Evolutionary conservation across 257 asterid species (phyloP).

Genomic region (Plantago elongata): DNA sequence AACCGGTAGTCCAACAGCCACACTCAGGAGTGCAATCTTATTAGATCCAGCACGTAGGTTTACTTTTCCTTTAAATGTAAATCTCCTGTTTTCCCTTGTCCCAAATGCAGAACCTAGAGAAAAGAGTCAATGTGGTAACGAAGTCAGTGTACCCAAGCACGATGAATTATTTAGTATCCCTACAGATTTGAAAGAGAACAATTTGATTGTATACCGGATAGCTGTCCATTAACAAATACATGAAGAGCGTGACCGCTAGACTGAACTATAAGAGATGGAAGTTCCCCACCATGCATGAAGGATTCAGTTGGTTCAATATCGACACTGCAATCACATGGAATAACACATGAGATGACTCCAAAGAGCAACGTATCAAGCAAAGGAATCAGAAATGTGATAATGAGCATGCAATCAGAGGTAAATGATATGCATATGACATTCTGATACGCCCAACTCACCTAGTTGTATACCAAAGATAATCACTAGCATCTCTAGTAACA

Average conservation of each 20-base stretch:
- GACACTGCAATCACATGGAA: slow-evolving; percentile 41
- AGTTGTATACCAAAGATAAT: slow-evolving; percentile 84
- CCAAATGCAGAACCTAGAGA: slow-evolving; percentile 80
- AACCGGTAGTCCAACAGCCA: slow-evolving; percentile 90
- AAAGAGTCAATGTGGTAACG: slow-evolving; percentile 4
- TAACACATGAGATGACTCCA: neutral
- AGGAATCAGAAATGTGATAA: no score
- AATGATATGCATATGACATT: neutral
- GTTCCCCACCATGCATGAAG: slow-evolving; percentile 66
- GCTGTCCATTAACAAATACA: slow-evolving; percentile 67
- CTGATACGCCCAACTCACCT: slow-evolving; percentile 41
- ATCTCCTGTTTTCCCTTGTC: slow-evolving; percentile 63
- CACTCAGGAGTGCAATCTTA: slow-evolving; percentile 71
- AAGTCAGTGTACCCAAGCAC: neutral
- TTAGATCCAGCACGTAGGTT: slow-evolving; percentile 65
- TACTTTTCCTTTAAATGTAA: slow-evolving; percentile 49
- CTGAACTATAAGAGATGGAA: slow-evolving; percentile 67
- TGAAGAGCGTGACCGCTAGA: slow-evolving; percentile 84
- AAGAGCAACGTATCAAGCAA: neutral
- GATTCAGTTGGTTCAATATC: slow-evolving; percentile 75
- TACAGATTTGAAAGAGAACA: neutral
- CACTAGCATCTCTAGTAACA: slow-evolving; percentile 84
- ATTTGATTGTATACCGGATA: slow-evolving; percentile 50
- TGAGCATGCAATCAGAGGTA: no score
- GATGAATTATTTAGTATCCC: neutral